Evolutionary conservation across 2,329 filamentous ascomycete species (phyloP).

Genomic region (Colletotrichum godetiae): DNA sequence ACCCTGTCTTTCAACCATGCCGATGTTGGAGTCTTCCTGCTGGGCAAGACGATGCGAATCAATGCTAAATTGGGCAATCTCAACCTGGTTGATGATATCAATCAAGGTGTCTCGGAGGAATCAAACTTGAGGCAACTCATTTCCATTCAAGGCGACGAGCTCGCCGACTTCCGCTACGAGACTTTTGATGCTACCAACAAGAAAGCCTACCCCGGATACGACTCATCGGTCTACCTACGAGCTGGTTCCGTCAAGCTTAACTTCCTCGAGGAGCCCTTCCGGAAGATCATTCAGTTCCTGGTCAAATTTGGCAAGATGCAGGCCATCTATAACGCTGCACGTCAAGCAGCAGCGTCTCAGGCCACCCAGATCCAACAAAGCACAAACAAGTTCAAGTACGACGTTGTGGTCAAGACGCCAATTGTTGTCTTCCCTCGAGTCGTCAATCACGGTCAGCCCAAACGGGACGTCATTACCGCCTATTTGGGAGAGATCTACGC

Average conservation of each 20-base stretch:
- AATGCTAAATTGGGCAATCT: slow-evolving; percentile 89
- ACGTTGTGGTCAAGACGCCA: slow-evolving; percentile 91
- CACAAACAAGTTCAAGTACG: slow-evolving; percentile 91
- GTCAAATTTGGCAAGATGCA: slow-evolving; percentile 99
- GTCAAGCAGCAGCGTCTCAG: slow-evolving; percentile 93
- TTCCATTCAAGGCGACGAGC: slow-evolving; percentile 93
- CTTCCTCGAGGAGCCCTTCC: slow-evolving; percentile 96
- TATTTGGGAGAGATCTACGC: slow-evolving; percentile 98
- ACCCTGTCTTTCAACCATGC: slow-evolving; percentile 94
- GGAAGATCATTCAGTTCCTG: slow-evolving; percentile 97
- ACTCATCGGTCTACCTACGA: slow-evolving; percentile 89
- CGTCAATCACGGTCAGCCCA: slow-evolving; percentile 74
- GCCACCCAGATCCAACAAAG: slow-evolving; percentile 94
- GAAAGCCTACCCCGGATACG: slow-evolving; percentile 89
- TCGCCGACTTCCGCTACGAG: slow-evolving; percentile 97
- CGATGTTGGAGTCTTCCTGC: slow-evolving; percentile 89
- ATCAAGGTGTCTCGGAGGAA: slow-evolving; percentile 84
- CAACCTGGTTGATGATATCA: slow-evolving; percentile 91
- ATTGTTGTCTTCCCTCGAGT: slow-evolving; percentile 94
- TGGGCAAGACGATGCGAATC: slow-evolving; percentile 87
- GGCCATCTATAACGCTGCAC: slow-evolving; percentile 95
- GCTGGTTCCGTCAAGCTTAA: slow-evolving; percentile 97
- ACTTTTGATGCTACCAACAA: slow-evolving; percentile 82
- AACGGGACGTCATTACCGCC: slow-evolving; percentile 87
- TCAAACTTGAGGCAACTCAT: slow-evolving; percentile 88